These are phyloP conservation scores for Diaporthe longicolla DNA, from an alignment of 2,329 filamentous ascomycete genomes.

Conservation along the genomic window DNA sequence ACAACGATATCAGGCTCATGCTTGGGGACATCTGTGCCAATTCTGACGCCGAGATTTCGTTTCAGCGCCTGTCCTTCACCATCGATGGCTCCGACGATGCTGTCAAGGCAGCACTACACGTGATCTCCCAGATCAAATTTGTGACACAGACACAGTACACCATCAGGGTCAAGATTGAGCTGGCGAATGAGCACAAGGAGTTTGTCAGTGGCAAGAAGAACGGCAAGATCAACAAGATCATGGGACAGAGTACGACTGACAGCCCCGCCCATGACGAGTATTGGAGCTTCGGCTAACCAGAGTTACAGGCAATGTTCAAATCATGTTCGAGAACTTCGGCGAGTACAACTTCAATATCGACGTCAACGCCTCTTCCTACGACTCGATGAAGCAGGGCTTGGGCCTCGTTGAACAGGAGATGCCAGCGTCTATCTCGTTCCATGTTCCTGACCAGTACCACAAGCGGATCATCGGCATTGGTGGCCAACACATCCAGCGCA, in stretches of 20 bases:
- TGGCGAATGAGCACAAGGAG: conserved; percentile 99
- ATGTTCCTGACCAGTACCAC: conserved; percentile 98
- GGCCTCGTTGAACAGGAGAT: conserved; percentile 98
- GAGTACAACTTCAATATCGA: conserved; percentile 99
- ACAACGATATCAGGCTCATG: conserved; percentile 88
- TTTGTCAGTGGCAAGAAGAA: conserved; percentile 99
- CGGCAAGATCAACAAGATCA: conserved; percentile 99
- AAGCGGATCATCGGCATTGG: conserved; percentile 99
- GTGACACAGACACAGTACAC: conserved; percentile 90
- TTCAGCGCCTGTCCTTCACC: conserved; percentile 93
- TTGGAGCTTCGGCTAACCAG: conserved; percentile 45
- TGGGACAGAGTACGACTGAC: conserved; percentile 86
- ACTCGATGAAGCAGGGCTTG: conserved; percentile 93
- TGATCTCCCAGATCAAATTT: conserved; percentile 92
- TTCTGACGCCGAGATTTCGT: conserved; percentile 93
- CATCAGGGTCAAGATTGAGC: conserved; percentile 97
- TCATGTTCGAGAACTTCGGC: conserved; percentile 98
- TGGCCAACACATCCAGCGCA: conserved; percentile 97
- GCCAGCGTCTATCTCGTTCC: conserved; percentile 98
- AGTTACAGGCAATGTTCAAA: conserved; percentile 86
- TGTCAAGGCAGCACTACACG: conserved; percentile 94
- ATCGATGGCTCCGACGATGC: conserved; percentile 97
- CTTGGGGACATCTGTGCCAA: conserved; percentile 96
- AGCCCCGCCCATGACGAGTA: background rate
- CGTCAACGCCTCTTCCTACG: conserved; percentile 91